These are phyloP conservation scores for Phytophthora tentaculata DNA, from an alignment of 352 stramenopile species.

Conservation along the genomic window DNA sequence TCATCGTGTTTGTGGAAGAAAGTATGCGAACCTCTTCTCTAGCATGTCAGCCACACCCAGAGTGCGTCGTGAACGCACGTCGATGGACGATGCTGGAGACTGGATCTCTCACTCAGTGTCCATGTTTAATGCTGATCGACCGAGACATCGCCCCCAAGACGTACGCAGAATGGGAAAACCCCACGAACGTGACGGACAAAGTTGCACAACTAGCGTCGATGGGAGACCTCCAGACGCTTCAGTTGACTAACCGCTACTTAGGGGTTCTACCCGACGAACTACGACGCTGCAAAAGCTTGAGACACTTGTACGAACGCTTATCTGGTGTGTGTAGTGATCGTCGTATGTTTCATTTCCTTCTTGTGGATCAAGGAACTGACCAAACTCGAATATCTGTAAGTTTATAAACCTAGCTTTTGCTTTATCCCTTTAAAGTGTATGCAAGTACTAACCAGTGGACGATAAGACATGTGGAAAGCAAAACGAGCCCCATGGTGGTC, in stretches of 20 bases:
- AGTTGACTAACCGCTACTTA: conserved; percentile 44
- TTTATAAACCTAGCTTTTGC: background rate
- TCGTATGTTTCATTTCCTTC: background rate
- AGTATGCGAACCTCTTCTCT: conserved; percentile 24
- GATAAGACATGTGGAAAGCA: conserved; percentile 1
- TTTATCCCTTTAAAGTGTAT: no score
- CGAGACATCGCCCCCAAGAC: conserved; percentile 11
- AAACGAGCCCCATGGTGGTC: background rate
- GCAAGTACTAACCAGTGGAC: background rate
- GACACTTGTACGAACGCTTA: background rate
- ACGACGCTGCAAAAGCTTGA: background rate
- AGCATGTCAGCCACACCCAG: conserved; percentile 18
- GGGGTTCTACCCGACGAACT: conserved; percentile 2
- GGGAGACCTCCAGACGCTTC: conserved; percentile 22
- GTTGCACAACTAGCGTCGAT: conserved; percentile 28
- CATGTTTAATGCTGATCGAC: conserved; percentile 52
- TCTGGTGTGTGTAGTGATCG: background rate
- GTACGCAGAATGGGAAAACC: conserved; percentile 39
- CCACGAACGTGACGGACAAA: conserved; percentile 39
- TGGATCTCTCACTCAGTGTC: conserved; percentile 32
- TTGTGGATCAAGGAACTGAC: conserved; percentile 25
- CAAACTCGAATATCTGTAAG: conserved; percentile 40
- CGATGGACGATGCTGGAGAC: conserved; percentile 28
- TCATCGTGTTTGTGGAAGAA: conserved; percentile 20
- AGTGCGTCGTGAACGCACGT: conserved; percentile 38